Evolutionary conservation across 1,284 basidiomycete species (phyloP).

Genomic region (Cryptococcus sp.): DNA sequence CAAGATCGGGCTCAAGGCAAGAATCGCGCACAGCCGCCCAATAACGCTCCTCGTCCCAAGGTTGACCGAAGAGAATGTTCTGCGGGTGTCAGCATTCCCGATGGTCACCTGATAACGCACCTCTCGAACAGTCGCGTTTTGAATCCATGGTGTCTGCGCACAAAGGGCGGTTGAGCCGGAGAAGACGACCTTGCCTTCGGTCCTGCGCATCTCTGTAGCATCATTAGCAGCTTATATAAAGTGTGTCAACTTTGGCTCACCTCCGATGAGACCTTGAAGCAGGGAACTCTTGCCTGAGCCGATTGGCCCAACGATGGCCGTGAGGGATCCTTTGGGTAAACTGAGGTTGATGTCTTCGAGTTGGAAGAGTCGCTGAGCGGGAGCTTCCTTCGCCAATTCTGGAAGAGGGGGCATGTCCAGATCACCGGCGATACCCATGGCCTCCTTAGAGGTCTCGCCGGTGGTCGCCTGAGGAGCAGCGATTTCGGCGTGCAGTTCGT

Average conservation of each 20-base stretch:
- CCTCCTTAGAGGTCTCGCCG: conserved; percentile 27
- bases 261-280: conserved; percentile 71
- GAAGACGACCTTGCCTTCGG: conserved; percentile 64
- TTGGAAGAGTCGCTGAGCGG: conserved; percentile 59
- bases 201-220: conserved; percentile 66
- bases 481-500: conserved; percentile 35
- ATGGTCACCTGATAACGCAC: conserved; percentile 9
- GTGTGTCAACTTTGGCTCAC: conserved; percentile 50
- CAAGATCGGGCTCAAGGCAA: conserved; percentile 75
- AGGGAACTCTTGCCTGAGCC: conserved; percentile 66
- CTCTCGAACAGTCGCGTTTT: conserved; percentile 68
- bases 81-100: conserved; percentile 49
- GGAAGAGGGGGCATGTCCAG: neutral
- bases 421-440: conserved; percentile 17
- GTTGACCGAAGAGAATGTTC: conserved; percentile 81
- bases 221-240: conserved; percentile 41
- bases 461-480: conserved; percentile 27
- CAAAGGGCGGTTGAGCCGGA: conserved; percentile 72
- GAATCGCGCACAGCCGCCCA: conserved; percentile 73
- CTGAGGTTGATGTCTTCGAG: conserved; percentile 64
- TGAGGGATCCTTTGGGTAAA: conserved; percentile 70
- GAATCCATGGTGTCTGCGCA: conserved; percentile 77
- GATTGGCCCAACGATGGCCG: conserved; percentile 75
- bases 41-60: conserved; percentile 75
- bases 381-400: conserved; percentile 4